phyloP scores from a whole-genome alignment of 2,329 filamentous ascomycete species.

The Chaetomiaceae sp. region DNA sequence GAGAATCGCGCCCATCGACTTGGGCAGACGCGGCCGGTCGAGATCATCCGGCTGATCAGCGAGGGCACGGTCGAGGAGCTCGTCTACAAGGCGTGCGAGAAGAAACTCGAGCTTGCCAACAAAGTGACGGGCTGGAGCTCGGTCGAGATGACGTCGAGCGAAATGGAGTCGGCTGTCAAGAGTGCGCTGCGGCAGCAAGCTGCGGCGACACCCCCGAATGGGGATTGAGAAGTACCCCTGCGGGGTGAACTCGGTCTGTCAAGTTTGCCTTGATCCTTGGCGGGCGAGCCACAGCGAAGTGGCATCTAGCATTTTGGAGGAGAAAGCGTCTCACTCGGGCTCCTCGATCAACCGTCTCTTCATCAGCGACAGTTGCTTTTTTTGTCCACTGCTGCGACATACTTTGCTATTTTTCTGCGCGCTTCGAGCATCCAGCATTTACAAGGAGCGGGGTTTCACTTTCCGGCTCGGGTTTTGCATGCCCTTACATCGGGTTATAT shows the following conservation, averaged over 20 bases:
- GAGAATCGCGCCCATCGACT: conserved; percentile 96
- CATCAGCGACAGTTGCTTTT: neutral
- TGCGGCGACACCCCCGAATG: conserved; percentile 17
- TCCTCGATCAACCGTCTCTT: neutral
- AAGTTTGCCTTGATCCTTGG: no score
- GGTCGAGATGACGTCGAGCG: conserved; percentile 24
- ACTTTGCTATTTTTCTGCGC: neutral
- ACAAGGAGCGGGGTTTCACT: neutral
- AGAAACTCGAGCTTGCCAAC: conserved; percentile 82
- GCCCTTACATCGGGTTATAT: neutral
- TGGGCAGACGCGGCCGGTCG: conserved; percentile 84
- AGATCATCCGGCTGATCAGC: conserved; percentile 81
- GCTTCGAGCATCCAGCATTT: neutral
- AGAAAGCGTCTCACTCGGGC: no score
- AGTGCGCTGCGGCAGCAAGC: conserved; percentile 20
- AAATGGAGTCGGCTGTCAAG: conserved; percentile 27
- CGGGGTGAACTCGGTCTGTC: neutral
- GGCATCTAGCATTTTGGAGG: no score
- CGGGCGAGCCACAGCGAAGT: no score
- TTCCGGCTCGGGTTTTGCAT: neutral
- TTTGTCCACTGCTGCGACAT: neutral
- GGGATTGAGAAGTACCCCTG: conserved; percentile 1
- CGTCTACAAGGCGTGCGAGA: conserved; percentile 84
- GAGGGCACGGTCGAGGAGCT: conserved; percentile 84
- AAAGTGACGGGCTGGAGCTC: conserved; percentile 43